Base-by-base conservation (phyloP, 2,329 filamentous ascomycete genomes). In the Xylariales sp. region DNA sequence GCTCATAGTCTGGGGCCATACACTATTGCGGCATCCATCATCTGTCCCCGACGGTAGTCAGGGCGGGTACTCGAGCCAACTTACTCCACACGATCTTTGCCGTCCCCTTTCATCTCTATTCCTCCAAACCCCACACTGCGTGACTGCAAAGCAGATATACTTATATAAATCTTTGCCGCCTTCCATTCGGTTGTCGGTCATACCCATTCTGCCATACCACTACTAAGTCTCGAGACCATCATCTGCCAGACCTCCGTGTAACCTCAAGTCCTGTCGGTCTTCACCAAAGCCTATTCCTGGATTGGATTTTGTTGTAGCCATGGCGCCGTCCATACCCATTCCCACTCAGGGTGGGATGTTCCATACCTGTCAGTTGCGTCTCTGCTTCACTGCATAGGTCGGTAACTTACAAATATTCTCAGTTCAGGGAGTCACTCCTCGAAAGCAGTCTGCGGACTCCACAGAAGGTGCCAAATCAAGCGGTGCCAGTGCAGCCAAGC, bases 311-410 rank as follows among this genome's bases (percentile, higher is more conserved):
- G n/a, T n/a, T n/a, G n/a, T 25, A 34, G 56, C 31, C 47, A 67
- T 70, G 66, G 64, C 68, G 19, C 72, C 71, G 31, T 64, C 69
- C 40, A 68, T 69, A 49, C 61, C 69, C 12, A 62, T 70, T 53
- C 64, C 70, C 45, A 65, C 68, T 19, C 68, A 71, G 55, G 70
- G 68, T 54, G 70, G 70, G 51, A 73, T 73, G 70, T 73, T 73
- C 52, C 70, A 73, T 49, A 73, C 64, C 48, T 74, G 58, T 60
- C 49, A 52, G 57, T 31, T 25, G 25, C 18, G 11, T 16, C 21
- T 7, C 10, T 33, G 6, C n/a, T 14, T 14, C 9, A 10, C 12
- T 2, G 7, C 20, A 11, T 25, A n/a, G 7, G n/a, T 6, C 4
- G 19, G 21, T 15, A 18, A n/a, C 25, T 12, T 31, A 24, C 37